Evolutionary conservation across 2,329 filamentous ascomycete species (phyloP).

Genomic region (Ustulina deusta): DNA sequence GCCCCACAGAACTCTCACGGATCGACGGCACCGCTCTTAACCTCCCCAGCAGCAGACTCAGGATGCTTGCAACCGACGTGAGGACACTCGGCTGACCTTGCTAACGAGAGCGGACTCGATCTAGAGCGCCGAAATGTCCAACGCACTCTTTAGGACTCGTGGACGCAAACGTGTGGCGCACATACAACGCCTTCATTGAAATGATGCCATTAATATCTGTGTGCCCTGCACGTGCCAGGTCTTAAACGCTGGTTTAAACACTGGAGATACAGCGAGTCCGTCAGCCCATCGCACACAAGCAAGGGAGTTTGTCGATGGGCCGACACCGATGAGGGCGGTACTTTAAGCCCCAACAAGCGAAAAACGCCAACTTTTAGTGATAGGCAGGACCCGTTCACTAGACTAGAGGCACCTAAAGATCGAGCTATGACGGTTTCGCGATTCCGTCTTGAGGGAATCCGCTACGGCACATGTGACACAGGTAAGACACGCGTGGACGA

Average conservation of each 20-base stretch:
- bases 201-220: not conserved
- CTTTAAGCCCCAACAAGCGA: constrained; percentile 27
- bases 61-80: not conserved
- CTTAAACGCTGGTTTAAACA: too few species aligned
- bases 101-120: constrained; percentile 29
- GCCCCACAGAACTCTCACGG: constrained; percentile 7
- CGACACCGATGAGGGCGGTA: constrained; percentile 5
- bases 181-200: constrained; percentile 31
- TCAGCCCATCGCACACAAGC: constrained; percentile 33
- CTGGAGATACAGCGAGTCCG: constrained; percentile 31
- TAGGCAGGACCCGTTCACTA: constrained; percentile 32
- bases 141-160: constrained; percentile 31
- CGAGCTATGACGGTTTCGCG: constrained; percentile 2
- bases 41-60: not conserved
- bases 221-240: too few species aligned
- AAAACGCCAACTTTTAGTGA: constrained; percentile 35
- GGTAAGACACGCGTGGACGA: not conserved
- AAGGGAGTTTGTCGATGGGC: constrained; percentile 27
- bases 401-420: constrained; percentile 32
- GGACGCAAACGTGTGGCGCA: constrained; percentile 38
- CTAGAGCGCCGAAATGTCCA: constrained; percentile 24
- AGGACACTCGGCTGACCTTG: constrained; percentile 36
- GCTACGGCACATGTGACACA: constrained; percentile 6
- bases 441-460: not conserved
- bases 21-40: not conserved